A percentile compares a stretch with the other conserved stretches of the same genome.
phyloP scores from a whole-genome alignment of 164 flowering plant species.

The Nelumbo lutea region DNA sequence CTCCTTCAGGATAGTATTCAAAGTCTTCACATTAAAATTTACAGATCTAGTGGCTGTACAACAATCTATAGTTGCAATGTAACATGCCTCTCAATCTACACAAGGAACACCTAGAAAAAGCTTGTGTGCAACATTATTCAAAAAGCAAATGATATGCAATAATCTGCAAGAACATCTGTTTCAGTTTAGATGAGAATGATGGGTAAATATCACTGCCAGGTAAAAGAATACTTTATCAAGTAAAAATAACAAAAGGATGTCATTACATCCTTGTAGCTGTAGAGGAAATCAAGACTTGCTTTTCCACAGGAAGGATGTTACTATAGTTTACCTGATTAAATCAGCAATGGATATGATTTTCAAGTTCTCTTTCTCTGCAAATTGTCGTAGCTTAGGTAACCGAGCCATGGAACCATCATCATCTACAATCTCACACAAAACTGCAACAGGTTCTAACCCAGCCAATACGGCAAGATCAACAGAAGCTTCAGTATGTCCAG shows the following conservation, averaged over 20 bases:
- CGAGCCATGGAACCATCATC: conserved; percentile 99
- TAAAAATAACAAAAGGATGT: background rate
- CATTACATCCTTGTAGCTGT: background rate
- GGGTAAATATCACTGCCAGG: no score
- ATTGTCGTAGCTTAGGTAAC: conserved; percentile 73
- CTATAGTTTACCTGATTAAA: conserved; percentile 61
- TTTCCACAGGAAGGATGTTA: background rate
- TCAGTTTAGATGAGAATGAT: no score
- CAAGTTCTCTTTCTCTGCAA: conserved; percentile 65
- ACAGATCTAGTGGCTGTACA: no score
- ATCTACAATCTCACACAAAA: conserved; percentile 87
- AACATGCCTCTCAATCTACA: no score
- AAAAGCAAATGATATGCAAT: no score
- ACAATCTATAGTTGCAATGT: no score
- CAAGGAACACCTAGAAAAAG: no score
- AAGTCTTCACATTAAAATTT: no score
- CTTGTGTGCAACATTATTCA: no score
- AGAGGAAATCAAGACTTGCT: background rate
- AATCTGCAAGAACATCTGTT: no score
- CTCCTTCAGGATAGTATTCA: no score
- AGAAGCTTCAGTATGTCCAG: conserved; percentile 98
- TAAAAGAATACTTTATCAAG: no score
- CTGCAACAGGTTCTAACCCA: conserved; percentile 82
- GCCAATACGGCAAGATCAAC: conserved; percentile 87
- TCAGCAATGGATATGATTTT: conserved; percentile 89